Conservation (phyloP, 176 grass and related monocot genomes). For the Aegilops tauschii region DNA sequence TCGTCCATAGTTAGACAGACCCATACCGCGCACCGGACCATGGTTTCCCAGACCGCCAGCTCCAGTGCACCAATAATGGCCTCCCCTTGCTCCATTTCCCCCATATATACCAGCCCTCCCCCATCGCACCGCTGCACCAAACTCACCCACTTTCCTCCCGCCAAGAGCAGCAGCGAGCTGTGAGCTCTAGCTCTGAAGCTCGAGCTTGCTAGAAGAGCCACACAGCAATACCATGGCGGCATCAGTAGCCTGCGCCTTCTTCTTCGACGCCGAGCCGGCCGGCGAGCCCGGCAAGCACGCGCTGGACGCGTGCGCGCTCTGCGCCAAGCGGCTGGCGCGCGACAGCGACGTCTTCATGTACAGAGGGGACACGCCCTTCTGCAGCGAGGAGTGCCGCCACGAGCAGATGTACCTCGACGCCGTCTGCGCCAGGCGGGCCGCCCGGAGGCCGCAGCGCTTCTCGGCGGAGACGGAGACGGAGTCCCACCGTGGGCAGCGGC, state of each 20-base stretch:
- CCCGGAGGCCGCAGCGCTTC: neutral
- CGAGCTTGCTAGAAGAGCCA: neutral
- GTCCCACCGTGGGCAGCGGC: neutral
- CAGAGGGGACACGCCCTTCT: conserved; percentile 68
- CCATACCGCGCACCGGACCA: neutral
- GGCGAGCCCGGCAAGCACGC: neutral
- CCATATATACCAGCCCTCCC: conserved; percentile 22
- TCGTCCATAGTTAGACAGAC: neutral
- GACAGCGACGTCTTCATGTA: conserved; percentile 72
- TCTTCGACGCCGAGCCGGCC: conserved; percentile 39
- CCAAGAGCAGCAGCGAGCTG: neutral
- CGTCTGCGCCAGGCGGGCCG: neutral
- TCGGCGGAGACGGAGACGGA: neutral
- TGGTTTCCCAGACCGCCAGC: neutral
- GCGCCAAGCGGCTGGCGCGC: conserved; percentile 41
- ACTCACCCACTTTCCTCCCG: neutral
- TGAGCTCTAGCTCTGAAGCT: neutral
- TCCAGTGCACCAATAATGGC: neutral
- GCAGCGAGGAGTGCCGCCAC: conserved; percentile 59
- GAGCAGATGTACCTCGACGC: conserved; percentile 54
- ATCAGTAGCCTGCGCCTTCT: conserved; percentile 6
- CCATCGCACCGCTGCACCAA: neutral
- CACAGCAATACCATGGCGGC: conserved; percentile 17
- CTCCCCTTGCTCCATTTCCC: neutral
- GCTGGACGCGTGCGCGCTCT: conserved; percentile 53